A percentile compares a stretch with the other conserved stretches of the same genome.
These are phyloP conservation scores for Avena eriantha DNA, from an alignment of 176 grass and related monocot genomes.

Conservation along the genomic window DNA sequence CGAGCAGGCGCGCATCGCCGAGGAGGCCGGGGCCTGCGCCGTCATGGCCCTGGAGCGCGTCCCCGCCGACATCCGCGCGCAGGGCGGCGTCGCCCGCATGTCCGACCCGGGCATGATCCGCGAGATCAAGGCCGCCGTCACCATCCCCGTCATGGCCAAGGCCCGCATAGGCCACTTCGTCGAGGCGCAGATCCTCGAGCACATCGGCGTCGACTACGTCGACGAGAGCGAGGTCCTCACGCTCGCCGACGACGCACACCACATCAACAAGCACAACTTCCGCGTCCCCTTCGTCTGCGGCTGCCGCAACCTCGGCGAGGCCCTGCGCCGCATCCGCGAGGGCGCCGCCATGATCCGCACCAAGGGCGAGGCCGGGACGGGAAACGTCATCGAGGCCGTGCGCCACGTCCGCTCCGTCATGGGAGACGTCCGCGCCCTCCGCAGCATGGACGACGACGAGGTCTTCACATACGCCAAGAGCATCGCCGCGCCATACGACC, in stretches of 20 bases:
- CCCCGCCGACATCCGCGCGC: conserved; percentile 73
- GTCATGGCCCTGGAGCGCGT: conserved; percentile 87
- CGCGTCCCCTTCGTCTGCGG: conserved; percentile 82
- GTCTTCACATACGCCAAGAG: conserved; percentile 67
- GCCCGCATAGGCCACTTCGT: conserved; percentile 90
- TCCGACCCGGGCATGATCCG: conserved; percentile 70
- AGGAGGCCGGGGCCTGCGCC: conserved; percentile 75
- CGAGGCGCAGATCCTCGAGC: conserved; percentile 74
- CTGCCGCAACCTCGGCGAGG: conserved; percentile 76
- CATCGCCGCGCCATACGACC: conserved; percentile 65
- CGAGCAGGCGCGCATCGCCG: conserved; percentile 72
- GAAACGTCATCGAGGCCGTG: conserved; percentile 73
- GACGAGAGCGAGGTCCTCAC: conserved; percentile 94
- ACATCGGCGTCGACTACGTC: conserved; percentile 77
- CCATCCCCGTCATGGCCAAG: conserved; percentile 94
- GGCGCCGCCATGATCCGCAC: conserved; percentile 87
- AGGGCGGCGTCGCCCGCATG: conserved; percentile 77
- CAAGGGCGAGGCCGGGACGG: conserved; percentile 80
- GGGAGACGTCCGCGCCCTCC: conserved; percentile 64
- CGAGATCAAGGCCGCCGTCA: conserved; percentile 88
- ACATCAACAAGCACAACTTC: conserved; percentile 88
- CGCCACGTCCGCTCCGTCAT: conserved; percentile 77
- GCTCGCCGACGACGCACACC: conserved; percentile 63
- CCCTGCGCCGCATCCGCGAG: conserved; percentile 67
- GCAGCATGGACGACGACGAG: conserved; percentile 84